Evolutionary conservation across 73 alveolate species (phyloP).

Genomic region (Paramecium pentaurelia): DNA sequence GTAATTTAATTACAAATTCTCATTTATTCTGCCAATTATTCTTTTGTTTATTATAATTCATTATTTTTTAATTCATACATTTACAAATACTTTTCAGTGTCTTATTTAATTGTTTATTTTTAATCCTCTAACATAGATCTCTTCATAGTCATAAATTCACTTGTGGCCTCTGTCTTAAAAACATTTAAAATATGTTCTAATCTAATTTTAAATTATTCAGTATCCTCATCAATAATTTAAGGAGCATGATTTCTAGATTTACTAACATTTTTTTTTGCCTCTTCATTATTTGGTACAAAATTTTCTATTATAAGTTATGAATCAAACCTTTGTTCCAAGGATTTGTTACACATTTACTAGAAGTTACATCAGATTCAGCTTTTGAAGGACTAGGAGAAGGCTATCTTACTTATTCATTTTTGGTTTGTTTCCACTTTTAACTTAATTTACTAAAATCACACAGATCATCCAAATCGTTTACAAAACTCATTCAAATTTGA

Average conservation of each 20-base stretch:
- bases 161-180: constrained; percentile 92
- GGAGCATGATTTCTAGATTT: constrained; percentile 72
- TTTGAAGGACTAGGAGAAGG: constrained; percentile 14
- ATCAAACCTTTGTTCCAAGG: constrained; percentile 33
- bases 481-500: constrained; percentile 46
- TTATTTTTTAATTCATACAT: constrained; percentile 85
- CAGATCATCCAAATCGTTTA: constrained; percentile 33
- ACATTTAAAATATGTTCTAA: constrained; percentile 85
- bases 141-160: constrained; percentile 92
- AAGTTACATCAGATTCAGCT: not conserved
- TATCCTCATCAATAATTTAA: constrained; percentile 93
- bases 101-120: constrained; percentile 83
- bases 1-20: constrained; percentile 60
- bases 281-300: constrained; percentile 8
- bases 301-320: not conserved
- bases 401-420: not conserved
- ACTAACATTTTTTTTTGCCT: not conserved
- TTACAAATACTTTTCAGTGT: constrained; percentile 90
- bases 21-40: constrained; percentile 79
- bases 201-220: constrained; percentile 90
- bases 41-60: constrained; percentile 90
- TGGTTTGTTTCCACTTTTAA: constrained; percentile 22
- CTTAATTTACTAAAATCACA: constrained; percentile 32
- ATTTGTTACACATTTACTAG: not conserved
- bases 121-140: constrained; percentile 89